Evolutionary conservation across 495 filamentous ascomycete genomes (phyloP).

Genomic region (Podospora fimiseda): DNA sequence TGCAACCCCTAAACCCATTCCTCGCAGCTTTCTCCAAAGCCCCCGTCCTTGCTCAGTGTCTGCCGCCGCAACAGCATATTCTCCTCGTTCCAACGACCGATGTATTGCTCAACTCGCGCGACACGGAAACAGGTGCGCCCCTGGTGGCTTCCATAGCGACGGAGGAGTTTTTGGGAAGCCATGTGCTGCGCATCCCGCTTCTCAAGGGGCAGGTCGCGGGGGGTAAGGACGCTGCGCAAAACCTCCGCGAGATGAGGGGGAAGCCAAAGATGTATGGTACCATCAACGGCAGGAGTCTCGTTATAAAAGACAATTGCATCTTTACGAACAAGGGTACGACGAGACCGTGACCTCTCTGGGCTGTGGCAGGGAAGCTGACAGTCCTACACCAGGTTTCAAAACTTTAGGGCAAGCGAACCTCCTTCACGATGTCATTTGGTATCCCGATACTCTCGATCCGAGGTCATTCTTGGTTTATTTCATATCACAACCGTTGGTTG

Average conservation of each 20-base stretch:
- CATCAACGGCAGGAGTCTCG: slow-evolving; percentile 84
- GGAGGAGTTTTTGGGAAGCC: slow-evolving; percentile 94
- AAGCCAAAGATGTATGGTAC: slow-evolving; percentile 93
- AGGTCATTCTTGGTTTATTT: slow-evolving; percentile 96
- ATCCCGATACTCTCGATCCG: slow-evolving; percentile 72
- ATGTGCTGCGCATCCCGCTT: slow-evolving; percentile 81
- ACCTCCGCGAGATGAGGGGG: slow-evolving; percentile 79
- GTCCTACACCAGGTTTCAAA: slow-evolving; percentile 66
- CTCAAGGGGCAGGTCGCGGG: slow-evolving; percentile 47
- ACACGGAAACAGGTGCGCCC: slow-evolving; percentile 72
- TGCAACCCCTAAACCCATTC: slow-evolving; percentile 99
- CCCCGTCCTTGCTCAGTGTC: slow-evolving; percentile 85
- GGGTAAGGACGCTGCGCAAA: slow-evolving; percentile 60
- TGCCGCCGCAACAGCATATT: slow-evolving; percentile 86
- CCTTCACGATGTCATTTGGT: slow-evolving; percentile 79
- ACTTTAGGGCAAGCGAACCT: slow-evolving; percentile 85
- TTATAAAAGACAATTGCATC: slow-evolving; percentile 87
- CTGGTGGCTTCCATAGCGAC: slow-evolving; percentile 76
- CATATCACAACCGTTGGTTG: slow-evolving; percentile 86
- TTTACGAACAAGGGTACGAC: slow-evolving; percentile 89
- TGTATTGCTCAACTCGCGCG: slow-evolving; percentile 78
- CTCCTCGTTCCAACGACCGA: slow-evolving; percentile 92
- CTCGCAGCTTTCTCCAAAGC: slow-evolving; percentile 97
- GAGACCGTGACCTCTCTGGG: neutral
- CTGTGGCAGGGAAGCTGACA: neutral